phyloP scores from a whole-genome alignment of 306 rosid genomes.

The Herpetospermum pedunculosum region DNA sequence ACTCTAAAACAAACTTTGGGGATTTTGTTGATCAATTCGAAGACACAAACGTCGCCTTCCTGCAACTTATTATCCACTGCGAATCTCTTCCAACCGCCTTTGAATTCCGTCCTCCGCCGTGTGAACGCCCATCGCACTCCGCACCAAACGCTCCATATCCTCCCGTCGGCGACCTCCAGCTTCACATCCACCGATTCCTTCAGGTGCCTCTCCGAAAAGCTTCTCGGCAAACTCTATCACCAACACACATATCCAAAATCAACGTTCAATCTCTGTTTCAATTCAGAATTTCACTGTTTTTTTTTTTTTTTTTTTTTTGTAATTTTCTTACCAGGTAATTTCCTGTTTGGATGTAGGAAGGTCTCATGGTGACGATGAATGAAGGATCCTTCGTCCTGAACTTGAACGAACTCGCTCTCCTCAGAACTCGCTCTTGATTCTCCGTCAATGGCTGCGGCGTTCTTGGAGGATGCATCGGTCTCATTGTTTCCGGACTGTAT shows the following conservation, averaged over 20 bases:
- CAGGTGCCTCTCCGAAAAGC: not conserved
- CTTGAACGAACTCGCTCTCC: not conserved
- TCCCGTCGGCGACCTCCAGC: not conserved
- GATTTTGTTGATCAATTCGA: not conserved
- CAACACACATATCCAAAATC: too few species aligned
- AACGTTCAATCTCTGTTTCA: too few species aligned
- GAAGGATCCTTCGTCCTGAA: not conserved
- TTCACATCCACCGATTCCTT: not conserved
- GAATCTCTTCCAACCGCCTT: not conserved
- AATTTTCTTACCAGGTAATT: not conserved
- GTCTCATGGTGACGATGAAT: constrained; percentile 1
- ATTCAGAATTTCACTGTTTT: not conserved
- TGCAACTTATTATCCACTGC: not conserved
- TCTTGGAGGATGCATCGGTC: not conserved
- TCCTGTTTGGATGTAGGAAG: constrained; percentile 2
- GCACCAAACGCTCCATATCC: not conserved
- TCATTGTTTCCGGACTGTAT: too few species aligned
- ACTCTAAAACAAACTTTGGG: not conserved
- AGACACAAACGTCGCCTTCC: not conserved
- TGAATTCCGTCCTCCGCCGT: not conserved
- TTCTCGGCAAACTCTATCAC: not conserved
- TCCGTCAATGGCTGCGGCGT: not conserved
- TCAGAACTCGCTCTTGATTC: not conserved
- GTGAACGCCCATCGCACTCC: not conserved
- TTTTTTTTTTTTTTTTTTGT: not conserved